Evolutionary conservation across 148 eudicot genomes (phyloP), one percentile per base, ranked within the genome.

Genomic region (Cornus kousa): DNA sequence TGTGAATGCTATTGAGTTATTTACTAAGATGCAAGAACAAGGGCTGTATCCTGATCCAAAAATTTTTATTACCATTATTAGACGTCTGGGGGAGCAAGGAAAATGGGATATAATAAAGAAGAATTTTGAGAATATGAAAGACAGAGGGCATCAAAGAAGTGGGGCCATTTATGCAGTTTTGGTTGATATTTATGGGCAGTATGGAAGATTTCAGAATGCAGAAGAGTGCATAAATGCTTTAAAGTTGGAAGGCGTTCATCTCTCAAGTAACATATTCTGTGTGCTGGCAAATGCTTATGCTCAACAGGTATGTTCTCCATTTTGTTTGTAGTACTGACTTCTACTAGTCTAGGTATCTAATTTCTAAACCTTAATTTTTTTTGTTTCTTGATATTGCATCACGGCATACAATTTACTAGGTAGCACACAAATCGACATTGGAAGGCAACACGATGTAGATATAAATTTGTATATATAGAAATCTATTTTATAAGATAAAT

Each of bases 231-330:
- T 91, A 74, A 80, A 84, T 73, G 91, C 97, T 77, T 80, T 95
- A 19, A 90, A 84, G 79, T 86, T 62, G 12, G 92, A 91, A 87
- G 93, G 91, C 75, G 77, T 94, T 75, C 86, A 87, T 76, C 87
- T 92, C 64, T 86, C 92, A 53, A 86, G 94, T 74, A 87, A 76
- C 77, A 88, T 90, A 65, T 95, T 88, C 73, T 91, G 93, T 85
- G 97, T 90, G 46, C 83, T 93, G 69, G 98, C 98, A 80, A 91
- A 95, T 87, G 97, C 97, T 57, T 95, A 87, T 86, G 98, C 98
- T 64, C 94, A 93, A 82, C 98, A 89, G 95, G 98, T 93, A 74
- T 46, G 55, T 50, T 73, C 40, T 5, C 17, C 37, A 55, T 68
- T 67, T 67, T 53, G 22, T 68, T 48, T 73, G 5, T 17, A 48